phyloP scores from a whole-genome alignment of 192 early-diverging fungal species.

The Pilaira anomala region DNA sequence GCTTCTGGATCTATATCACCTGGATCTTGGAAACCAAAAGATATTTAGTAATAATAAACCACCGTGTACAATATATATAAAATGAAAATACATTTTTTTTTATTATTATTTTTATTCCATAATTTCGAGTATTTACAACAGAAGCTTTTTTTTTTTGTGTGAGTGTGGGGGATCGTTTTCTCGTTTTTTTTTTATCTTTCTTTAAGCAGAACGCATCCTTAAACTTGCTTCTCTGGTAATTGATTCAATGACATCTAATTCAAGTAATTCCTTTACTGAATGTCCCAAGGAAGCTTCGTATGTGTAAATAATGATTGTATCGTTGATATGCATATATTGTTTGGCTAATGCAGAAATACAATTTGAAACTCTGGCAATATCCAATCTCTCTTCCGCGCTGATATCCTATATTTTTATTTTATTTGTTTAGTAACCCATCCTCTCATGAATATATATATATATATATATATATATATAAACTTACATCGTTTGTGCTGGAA shows the following conservation, averaged over 20 bases:
- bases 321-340: constrained; percentile 80
- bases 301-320: constrained; percentile 85
- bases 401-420: constrained; percentile 48
- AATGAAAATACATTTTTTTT: background rate
- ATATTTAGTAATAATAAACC: background rate
- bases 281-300: constrained; percentile 64
- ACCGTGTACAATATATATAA: constrained; percentile 4
- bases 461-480: background rate
- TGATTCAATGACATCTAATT: constrained; percentile 30
- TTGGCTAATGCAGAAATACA: constrained; percentile 78
- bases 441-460: background rate
- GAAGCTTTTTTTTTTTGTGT: no score
- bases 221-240: constrained; percentile 35
- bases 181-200: background rate
- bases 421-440: background rate
- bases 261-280: constrained; percentile 32
- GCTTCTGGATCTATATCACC: constrained; percentile 16
- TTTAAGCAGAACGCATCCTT: constrained; percentile 7
- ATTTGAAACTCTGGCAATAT: constrained; percentile 89
- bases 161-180: no score
- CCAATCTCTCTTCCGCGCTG: constrained; percentile 65
- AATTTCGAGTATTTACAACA: background rate
- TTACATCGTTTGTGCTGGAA: constrained; percentile 84
- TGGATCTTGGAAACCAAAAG: constrained; percentile 8
- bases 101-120: background rate